Base-by-base conservation (phyloP, 2,329 filamentous ascomycete species). In the Grosmannia serpens region DNA sequence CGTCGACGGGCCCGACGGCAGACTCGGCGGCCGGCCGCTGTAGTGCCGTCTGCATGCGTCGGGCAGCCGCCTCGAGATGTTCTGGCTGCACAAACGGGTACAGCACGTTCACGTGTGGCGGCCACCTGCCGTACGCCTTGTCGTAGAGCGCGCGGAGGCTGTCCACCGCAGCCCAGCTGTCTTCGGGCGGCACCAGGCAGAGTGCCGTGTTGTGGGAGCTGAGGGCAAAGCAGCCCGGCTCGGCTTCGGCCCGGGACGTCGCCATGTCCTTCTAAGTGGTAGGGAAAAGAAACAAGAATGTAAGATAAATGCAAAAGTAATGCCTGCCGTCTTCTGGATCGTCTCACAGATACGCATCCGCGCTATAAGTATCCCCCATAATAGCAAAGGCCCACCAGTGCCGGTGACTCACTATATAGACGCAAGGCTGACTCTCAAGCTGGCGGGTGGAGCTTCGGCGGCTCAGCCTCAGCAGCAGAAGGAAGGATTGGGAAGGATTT, bases 31-130 rank as follows among this genome's bases (percentile, higher is more conserved):
- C 49, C 49, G n/a, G 26, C 53, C 46, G 56, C 20, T 60, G 58
- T 13, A 77, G 55, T n/a, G 67, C 66, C 2, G 71, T 65, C 31
- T 72, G 65, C 41, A 80, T 71, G 17, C 69, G 65, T 4, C 72
- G 67, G 1, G 71, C 70, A 2, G 78, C 81, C 24, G 67, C 64
- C 1, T 70, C 64, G 2, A 88, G 71, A 10, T 64, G 63, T 2
- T 79, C 74, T 0, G 74, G 69, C 3, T 69, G 67, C 8, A 86
- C 81, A 66, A 87, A 88, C 0, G 84, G 85, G 65, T 87, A 87
- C 26, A 86, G 64, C 29, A 88, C 68, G 63, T 87, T 88, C 64
- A 87, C 67, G 64, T 87, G 85, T 15, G 84, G 81, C 4, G 84
- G 83, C 85, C 85, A 88, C 68, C 75, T 80, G 29, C 72, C 73